Conservation (phyloP, 345 rosid genomes). For the Eucalyptus camaldulensis region DNA sequence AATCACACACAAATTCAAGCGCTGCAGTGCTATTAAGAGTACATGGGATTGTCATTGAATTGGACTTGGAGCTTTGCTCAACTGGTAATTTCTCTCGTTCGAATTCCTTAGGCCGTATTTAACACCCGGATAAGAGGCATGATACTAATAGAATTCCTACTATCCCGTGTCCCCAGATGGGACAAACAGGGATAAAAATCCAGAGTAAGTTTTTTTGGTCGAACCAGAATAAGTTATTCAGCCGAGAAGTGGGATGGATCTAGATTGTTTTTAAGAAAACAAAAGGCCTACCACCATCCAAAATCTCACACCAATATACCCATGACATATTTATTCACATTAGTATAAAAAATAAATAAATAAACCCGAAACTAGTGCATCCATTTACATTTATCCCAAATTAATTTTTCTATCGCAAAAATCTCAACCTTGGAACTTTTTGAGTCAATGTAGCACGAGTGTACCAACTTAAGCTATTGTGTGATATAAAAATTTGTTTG, state of each 20-base stretch:
- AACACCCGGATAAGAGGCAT: background rate
- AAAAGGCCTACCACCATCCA: background rate
- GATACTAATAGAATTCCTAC: background rate
- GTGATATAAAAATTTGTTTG: background rate
- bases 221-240: background rate
- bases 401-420: too few relatives aligned
- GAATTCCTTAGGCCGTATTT: background rate
- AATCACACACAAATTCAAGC: background rate
- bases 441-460: background rate
- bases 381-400: too few relatives aligned
- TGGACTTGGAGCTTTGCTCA: background rate
- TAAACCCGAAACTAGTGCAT: accelerated
- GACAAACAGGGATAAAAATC: background rate
- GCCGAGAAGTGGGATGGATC: background rate
- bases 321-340: background rate
- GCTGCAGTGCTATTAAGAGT: background rate
- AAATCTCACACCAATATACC: accelerated
- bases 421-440: background rate
- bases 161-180: background rate
- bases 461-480: background rate
- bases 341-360: too few relatives aligned
- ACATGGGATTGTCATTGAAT: background rate
- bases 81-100: background rate
- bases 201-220: background rate
- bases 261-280: accelerated